phyloP scores from a whole-genome alignment of 192 early-diverging fungal species.

The Coemansia brasiliensis region DNA sequence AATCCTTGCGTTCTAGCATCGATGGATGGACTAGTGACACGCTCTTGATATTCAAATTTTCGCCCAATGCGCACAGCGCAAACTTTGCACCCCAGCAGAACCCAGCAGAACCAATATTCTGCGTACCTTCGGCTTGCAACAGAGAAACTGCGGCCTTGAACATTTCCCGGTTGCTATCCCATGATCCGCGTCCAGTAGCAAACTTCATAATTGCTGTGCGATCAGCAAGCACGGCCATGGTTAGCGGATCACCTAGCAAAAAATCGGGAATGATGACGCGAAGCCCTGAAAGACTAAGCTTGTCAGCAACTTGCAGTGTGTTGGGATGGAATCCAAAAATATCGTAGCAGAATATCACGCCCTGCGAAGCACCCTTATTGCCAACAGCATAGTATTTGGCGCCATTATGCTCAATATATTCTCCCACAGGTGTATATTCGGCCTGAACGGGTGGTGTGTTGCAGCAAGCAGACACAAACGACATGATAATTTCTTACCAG shows the following conservation, averaged over 20 bases:
- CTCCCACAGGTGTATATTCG: conserved; percentile 41
- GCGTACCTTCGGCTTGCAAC: conserved; percentile 49
- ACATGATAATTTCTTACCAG: conserved; percentile 6
- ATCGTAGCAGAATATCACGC: conserved; percentile 62
- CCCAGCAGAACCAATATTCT: conserved; percentile 58
- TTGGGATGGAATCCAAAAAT: conserved; percentile 63
- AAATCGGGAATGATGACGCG: conserved; percentile 62
- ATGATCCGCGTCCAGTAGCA: conserved; percentile 11
- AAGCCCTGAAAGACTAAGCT: conserved; percentile 49
- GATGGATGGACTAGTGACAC: conserved; percentile 61
- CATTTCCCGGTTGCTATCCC: conserved; percentile 13
- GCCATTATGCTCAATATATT: conserved; percentile 6
- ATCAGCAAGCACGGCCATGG: conserved; percentile 21
- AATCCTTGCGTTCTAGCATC: conserved; percentile 48
- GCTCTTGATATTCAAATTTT: conserved; percentile 37
- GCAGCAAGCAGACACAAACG: conserved; percentile 44
- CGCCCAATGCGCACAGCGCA: conserved; percentile 45
- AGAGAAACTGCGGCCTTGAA: conserved; percentile 26
- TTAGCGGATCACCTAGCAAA: conserved; percentile 51
- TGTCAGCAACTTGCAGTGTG: conserved; percentile 59
- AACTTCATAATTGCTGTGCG: conserved; percentile 28
- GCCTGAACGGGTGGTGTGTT: conserved; percentile 42
- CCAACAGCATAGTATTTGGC: conserved; percentile 39
- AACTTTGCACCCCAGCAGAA: conserved; percentile 71
- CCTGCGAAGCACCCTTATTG: conserved; percentile 43